Percentiles rank a stretch among this genome's conserved stretches.
Evolutionary conservation across 139 green algal species (phyloP).

Genomic region (Mesostigma viride): DNA sequence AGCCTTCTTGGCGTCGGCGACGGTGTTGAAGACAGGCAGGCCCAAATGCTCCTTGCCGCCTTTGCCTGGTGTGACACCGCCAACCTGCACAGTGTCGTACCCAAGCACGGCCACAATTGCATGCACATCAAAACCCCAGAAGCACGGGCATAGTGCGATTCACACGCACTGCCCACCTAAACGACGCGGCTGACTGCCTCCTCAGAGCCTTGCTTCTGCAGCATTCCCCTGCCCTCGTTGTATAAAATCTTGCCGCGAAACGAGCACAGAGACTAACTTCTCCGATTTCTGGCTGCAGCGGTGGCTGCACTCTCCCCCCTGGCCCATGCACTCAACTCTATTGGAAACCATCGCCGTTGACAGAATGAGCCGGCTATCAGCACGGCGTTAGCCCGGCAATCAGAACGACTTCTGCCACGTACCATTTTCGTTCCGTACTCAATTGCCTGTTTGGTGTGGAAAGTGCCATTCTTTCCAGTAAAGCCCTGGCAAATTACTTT

Average conservation of each 20-base stretch:
- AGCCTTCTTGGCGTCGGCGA: constrained; percentile 68
- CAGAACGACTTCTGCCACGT: not conserved
- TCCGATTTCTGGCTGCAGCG: too few species aligned
- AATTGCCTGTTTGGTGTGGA: constrained; percentile 96
- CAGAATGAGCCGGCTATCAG: not conserved
- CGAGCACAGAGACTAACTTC: too few species aligned
- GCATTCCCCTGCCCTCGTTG: too few species aligned
- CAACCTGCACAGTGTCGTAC: constrained; percentile 46
- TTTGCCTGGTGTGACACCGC: constrained; percentile 93
- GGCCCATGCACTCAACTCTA: not conserved
- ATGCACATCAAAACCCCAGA: too few species aligned
- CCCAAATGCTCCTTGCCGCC: constrained; percentile 85
- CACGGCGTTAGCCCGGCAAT: not conserved
- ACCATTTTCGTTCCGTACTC: constrained; percentile 94
- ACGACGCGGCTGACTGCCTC: too few species aligned
- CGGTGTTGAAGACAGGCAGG: constrained; percentile 85
- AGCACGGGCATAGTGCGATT: too few species aligned
- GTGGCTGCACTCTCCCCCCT: too few species aligned
- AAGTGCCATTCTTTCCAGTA: constrained; percentile 96
- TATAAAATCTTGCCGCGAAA: too few species aligned
- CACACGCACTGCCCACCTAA: too few species aligned
- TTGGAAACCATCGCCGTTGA: not conserved
- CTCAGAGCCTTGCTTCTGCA: too few species aligned
- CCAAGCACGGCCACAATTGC: too few species aligned
- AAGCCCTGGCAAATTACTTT: constrained; percentile 62